A percentile compares a stretch with the other conserved stretches of the same genome.
Evolutionary conservation across 2,329 filamentous ascomycete species (phyloP).

Genomic region (Pseudogymnoascus sp.): DNA sequence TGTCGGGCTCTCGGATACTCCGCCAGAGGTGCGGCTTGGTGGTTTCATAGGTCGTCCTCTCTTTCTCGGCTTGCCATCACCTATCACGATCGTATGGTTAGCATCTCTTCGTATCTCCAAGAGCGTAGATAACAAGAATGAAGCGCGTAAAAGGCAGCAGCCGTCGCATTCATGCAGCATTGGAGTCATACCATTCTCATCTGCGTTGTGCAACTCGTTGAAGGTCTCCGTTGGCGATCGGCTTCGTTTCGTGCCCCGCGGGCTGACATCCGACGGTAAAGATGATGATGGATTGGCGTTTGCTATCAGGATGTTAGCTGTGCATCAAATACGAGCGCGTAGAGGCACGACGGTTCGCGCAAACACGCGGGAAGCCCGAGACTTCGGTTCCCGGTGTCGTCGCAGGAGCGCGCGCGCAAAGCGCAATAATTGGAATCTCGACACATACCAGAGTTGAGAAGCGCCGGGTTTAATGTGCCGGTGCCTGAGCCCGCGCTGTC

Average conservation of each 20-base stretch:
- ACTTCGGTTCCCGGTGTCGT: conserved; percentile 16
- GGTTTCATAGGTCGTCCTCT: conserved; percentile 31
- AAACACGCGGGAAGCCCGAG: conserved; percentile 12
- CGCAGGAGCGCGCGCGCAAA: conserved; percentile 18
- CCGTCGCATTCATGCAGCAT: background rate
- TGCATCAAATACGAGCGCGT: conserved; percentile 1
- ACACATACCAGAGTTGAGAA: conserved; percentile 55
- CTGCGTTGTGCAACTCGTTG: conserved; percentile 51
- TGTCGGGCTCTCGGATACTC: conserved; percentile 50
- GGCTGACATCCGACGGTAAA: conserved; percentile 46
- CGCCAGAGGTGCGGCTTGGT: conserved; percentile 38
- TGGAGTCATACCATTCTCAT: conserved; percentile 65
- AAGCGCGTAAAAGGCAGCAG: background rate
- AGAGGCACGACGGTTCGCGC: conserved; percentile 25
- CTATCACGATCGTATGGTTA: conserved; percentile 26
- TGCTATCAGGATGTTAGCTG: background rate
- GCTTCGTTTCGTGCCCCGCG: conserved; percentile 71
- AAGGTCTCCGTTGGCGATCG: conserved; percentile 59
- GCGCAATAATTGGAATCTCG: conserved; percentile 19
- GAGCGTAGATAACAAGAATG: background rate
- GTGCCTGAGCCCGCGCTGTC: conserved; percentile 69
- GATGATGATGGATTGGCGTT: conserved; percentile 34
- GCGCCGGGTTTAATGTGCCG: conserved; percentile 86
- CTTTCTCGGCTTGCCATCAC: conserved; percentile 35
- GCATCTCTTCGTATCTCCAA: background rate